Evolutionary conservation across 2,329 filamentous ascomycete species (phyloP).

Genomic region (Aspergillus spinulosporus): DNA sequence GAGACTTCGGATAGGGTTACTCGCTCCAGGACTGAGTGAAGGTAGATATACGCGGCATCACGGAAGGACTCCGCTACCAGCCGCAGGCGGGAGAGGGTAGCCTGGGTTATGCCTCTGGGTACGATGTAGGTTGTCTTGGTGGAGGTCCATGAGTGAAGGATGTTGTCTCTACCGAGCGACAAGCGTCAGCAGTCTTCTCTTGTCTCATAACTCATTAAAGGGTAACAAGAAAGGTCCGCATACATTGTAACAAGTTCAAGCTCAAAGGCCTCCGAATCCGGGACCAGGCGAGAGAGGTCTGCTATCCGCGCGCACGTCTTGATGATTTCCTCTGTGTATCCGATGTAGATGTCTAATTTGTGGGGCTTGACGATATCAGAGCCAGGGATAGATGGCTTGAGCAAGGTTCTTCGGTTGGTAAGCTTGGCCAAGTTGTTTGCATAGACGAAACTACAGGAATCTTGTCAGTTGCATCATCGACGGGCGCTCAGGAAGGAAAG

Average conservation of each 20-base stretch:
- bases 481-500: neutral
- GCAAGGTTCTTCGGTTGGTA: conserved; percentile 31
- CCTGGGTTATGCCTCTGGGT: conserved; percentile 31
- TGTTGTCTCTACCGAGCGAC: conserved; percentile 28
- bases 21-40: conserved; percentile 38
- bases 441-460: conserved; percentile 33
- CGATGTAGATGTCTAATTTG: conserved; percentile 40
- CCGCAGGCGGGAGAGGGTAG: conserved; percentile 32
- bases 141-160: conserved; percentile 36
- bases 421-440: conserved; percentile 37
- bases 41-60: conserved; percentile 39
- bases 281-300: conserved; percentile 29
- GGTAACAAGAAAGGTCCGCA: neutral
- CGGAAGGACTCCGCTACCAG: conserved; percentile 42
- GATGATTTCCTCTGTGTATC: conserved; percentile 40
- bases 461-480: neutral
- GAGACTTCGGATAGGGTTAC: conserved; percentile 15
- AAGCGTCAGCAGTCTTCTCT: too few relatives aligned
- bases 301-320: conserved; percentile 37
- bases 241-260: conserved; percentile 34
- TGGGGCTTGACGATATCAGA: conserved; percentile 28
- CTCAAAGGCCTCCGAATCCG: conserved; percentile 26
- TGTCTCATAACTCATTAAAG: neutral
- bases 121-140: conserved; percentile 31
- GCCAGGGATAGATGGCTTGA: conserved; percentile 21